phyloP scores from a whole-genome alignment of 208 protist genomes.

The Herpetomonas tarakana region DNA sequence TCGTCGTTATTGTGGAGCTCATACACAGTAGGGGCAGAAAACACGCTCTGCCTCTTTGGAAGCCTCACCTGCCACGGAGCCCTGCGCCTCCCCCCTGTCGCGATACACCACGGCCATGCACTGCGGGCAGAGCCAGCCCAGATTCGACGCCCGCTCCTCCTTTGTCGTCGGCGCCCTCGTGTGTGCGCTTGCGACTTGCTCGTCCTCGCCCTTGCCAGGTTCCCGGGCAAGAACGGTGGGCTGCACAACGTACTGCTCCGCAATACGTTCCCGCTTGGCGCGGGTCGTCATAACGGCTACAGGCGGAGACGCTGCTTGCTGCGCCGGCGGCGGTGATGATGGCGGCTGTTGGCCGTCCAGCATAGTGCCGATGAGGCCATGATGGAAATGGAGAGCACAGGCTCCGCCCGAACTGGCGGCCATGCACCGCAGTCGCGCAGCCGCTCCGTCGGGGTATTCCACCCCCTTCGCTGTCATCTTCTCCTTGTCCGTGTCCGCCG shows the following conservation, averaged over 20 bases:
- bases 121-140: constrained; percentile 68
- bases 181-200: background rate
- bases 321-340: constrained; percentile 1
- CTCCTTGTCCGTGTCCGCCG: constrained; percentile 15
- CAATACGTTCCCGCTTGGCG: constrained; percentile 41
- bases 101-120: constrained; percentile 66
- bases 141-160: constrained; percentile 18
- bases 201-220: background rate
- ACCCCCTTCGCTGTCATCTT: background rate
- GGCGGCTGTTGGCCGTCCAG: constrained; percentile 13
- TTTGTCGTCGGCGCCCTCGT: background rate
- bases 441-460: constrained; percentile 2
- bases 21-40: background rate
- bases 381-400: constrained; percentile 22
- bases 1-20: too few species aligned
- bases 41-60: constrained; percentile 1
- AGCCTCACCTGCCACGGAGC: constrained; percentile 1
- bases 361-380: constrained; percentile 28
- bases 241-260: constrained; percentile 50
- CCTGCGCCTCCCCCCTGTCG: constrained; percentile 14
- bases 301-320: constrained; percentile 2
- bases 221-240: constrained; percentile 46
- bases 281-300: background rate
- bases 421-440: constrained; percentile 31
- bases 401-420: constrained; percentile 37